A percentile compares a stretch with the other conserved stretches of the same genome.
Conservation (phyloP, 176 grass and related monocot genomes). For the Tillandsia fasciculata region DNA sequence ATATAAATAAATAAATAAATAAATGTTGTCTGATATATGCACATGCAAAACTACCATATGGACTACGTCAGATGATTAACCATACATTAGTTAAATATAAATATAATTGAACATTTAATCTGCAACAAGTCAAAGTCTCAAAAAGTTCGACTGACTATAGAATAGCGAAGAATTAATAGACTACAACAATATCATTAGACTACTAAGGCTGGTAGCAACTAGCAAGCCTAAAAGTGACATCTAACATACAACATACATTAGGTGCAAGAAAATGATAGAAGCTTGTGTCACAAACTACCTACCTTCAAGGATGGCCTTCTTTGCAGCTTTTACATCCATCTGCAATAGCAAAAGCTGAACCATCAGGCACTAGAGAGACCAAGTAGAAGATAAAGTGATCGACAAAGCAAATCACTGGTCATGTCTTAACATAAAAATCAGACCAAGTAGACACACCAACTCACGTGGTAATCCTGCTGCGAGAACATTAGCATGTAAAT, state of each 20-base stretch:
- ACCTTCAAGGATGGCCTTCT: constrained; percentile 90
- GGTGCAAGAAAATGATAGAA: background rate
- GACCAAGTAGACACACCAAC: constrained; percentile 83
- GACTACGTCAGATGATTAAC: background rate
- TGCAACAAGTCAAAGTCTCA: background rate
- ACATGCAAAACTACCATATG: too few relatives aligned
- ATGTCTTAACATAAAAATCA: constrained; percentile 12
- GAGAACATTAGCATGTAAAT: constrained; percentile 74
- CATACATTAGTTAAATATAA: background rate
- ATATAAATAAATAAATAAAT: background rate
- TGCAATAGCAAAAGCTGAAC: constrained; percentile 23
- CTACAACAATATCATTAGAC: background rate
- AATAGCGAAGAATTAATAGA: background rate
- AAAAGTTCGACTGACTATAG: background rate
- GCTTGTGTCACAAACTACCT: constrained; percentile 37
- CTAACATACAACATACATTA: too few relatives aligned
- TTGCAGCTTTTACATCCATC: constrained; percentile 85
- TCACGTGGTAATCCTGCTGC: constrained; percentile 98
- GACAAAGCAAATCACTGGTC: background rate
- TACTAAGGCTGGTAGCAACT: background rate
- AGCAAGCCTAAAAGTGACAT: background rate
- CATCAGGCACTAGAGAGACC: background rate
- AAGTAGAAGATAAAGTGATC: constrained; percentile 3
- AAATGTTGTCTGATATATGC: too few relatives aligned
- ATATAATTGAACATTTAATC: background rate